Evolutionary conservation across 2,329 filamentous ascomycete species (phyloP).

Genomic region (Stemphylium vesicarium): DNA sequence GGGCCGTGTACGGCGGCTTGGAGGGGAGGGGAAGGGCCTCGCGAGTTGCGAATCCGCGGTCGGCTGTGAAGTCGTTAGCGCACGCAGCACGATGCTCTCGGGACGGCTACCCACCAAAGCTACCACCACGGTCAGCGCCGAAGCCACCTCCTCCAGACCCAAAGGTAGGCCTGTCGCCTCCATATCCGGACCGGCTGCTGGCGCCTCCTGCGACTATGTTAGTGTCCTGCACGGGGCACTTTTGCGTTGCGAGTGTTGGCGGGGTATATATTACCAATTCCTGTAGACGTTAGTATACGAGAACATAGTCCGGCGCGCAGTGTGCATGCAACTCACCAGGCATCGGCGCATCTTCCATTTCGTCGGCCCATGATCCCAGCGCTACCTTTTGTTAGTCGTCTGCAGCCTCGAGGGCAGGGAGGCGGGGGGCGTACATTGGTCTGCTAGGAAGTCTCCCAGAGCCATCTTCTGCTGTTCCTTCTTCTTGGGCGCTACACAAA

Average conservation of each 20-base stretch:
- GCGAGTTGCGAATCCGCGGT: conserved; percentile 55
- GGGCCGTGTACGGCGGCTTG: conserved; percentile 92
- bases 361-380: conserved; percentile 95
- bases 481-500: conserved; percentile 80
- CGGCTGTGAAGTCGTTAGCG: conserved; percentile 28
- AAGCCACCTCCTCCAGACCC: conserved; percentile 50
- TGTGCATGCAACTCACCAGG: conserved; percentile 64
- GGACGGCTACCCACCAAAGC: conserved; percentile 44
- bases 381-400: conserved; percentile 55
- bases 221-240: conserved; percentile 17
- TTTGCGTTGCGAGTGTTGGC: conserved; percentile 1
- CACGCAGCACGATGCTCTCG: conserved; percentile 6
- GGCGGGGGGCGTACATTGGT: conserved; percentile 73
- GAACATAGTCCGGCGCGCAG: conserved; percentile 19
- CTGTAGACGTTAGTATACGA: conserved; percentile 33
- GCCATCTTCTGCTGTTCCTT: conserved; percentile 96
- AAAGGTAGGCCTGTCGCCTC: conserved; percentile 57
- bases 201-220: conserved; percentile 39
- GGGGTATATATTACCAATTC: conserved; percentile 37
- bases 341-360: conserved; percentile 86
- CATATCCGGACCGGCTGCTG: conserved; percentile 53
- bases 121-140: conserved; percentile 46
- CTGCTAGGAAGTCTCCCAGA: conserved; percentile 92
- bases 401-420: conserved; percentile 20
- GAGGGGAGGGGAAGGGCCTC: conserved; percentile 86